Percentiles rank a stretch among this genome's conserved stretches.
Evolutionary conservation across 2,329 filamentous ascomycete species (phyloP).

Genomic region (Lizonia empirigonia): DNA sequence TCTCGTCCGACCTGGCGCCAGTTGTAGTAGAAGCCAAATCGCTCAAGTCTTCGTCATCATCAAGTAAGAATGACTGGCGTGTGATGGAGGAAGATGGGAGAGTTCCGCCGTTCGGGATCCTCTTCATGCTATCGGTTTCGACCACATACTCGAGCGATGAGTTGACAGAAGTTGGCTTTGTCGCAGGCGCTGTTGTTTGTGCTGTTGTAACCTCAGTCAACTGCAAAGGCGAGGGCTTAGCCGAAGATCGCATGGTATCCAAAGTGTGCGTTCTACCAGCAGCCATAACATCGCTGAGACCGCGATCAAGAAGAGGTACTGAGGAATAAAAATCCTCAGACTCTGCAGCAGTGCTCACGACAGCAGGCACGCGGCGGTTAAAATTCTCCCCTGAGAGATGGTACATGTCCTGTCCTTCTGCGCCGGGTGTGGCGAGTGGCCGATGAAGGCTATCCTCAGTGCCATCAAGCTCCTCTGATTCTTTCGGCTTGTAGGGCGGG

Average conservation of each 20-base stretch:
- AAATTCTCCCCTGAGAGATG: conserved; percentile 41
- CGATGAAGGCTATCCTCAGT: conserved; percentile 37
- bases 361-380: conserved; percentile 30
- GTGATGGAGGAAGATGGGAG: conserved; percentile 43
- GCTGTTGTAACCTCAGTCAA: conserved; percentile 21
- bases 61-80: conserved; percentile 56
- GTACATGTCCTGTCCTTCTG: conserved; percentile 40
- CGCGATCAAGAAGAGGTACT: conserved; percentile 75
- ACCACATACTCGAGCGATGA: conserved; percentile 59
- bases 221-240: conserved; percentile 44
- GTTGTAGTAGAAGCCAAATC: conserved; percentile 60
- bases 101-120: conserved; percentile 53
- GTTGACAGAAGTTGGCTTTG: conserved; percentile 46
- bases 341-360: conserved; percentile 54
- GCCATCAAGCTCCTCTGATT: conserved; percentile 25
- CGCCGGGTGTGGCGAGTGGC: conserved; percentile 34
- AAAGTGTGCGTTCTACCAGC: conserved; percentile 37
- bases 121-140: conserved; percentile 58
- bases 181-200: conserved; percentile 21
- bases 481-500: conserved; percentile 26
- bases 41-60: conserved; percentile 61
- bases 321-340: conserved; percentile 79
- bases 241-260: conserved; percentile 57
- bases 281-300: conserved; percentile 43
- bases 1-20: conserved; percentile 50